These are phyloP conservation scores for Plasmopara muralis DNA, from an alignment of 352 stramenopile genomes.

Conservation along the genomic window DNA sequence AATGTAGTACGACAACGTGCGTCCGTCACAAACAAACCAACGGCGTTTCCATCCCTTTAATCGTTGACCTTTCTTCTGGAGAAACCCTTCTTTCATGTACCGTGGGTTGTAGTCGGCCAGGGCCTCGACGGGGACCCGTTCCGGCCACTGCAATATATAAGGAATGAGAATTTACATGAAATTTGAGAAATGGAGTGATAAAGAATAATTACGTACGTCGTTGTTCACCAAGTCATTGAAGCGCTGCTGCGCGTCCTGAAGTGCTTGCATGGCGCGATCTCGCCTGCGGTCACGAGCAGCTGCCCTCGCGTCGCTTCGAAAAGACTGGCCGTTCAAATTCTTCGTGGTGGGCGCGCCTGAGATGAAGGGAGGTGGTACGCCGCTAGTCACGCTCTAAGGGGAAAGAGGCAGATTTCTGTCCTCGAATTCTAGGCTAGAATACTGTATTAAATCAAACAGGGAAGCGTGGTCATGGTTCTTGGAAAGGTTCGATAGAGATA, in stretches of 20 bases:
- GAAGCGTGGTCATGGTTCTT: no score
- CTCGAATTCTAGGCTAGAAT: no score
- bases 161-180: neutral
- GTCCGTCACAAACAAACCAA: conserved; percentile 82
- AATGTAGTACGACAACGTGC: conserved; percentile 80
- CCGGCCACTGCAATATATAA: conserved; percentile 33
- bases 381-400: no score
- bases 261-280: conserved; percentile 56
- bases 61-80: conserved; percentile 81
- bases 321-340: conserved; percentile 11
- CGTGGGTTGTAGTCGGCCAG: conserved; percentile 45
- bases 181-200: neutral
- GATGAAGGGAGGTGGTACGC: neutral
- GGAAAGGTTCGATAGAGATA: no score
- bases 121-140: conserved; percentile 51
- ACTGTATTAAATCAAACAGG: no score
- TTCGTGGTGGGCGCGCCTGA: conserved; percentile 22
- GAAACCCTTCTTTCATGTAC: conserved; percentile 77
- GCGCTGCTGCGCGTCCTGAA: conserved; percentile 72
- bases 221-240: conserved; percentile 75
- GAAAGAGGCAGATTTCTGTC: no score
- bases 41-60: conserved; percentile 79
- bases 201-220: conserved; percentile 34
- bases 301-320: conserved; percentile 13
- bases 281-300: conserved; percentile 39